phyloP scores from a whole-genome alignment of 2,329 filamentous ascomycete genomes.

The Calcarisporium arbuscula region DNA sequence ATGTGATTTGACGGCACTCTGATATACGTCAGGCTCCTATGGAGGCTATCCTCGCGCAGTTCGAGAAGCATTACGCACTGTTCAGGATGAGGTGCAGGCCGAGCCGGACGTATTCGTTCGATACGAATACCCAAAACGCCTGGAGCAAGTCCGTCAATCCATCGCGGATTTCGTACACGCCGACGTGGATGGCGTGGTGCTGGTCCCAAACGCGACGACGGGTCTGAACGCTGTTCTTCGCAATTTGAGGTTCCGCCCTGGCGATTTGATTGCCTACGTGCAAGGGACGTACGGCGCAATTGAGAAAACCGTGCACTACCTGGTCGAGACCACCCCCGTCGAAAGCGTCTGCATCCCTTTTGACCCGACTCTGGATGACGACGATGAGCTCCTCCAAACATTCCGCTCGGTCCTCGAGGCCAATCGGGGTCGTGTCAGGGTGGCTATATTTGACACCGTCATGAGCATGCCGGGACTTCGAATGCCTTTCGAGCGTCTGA shows the following conservation, averaged over 20 bases:
- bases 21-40: no score
- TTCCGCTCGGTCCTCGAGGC: slow-evolving; percentile 4
- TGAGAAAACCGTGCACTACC: slow-evolving; percentile 6
- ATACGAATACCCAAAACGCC: slow-evolving; percentile 2
- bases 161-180: no score
- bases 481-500: slow-evolving; percentile 4
- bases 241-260: slow-evolving; percentile 3
- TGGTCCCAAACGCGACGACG: no score
- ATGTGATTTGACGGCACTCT: no score
- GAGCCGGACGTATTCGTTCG: no score
- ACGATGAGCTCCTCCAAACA: slow-evolving; percentile 2
- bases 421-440: slow-evolving; percentile 1
- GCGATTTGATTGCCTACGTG: slow-evolving; percentile 4
- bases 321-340: slow-evolving; percentile 5
- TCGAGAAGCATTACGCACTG: no score
- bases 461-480: slow-evolving; percentile 6
- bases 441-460: slow-evolving; percentile 6
- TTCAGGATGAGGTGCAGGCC: no score
- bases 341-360: slow-evolving; percentile 3
- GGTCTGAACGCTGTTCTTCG: slow-evolving; percentile 6
- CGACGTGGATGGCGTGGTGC: no score
- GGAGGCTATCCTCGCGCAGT: no score
- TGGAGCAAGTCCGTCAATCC: slow-evolving; percentile 3
- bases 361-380: slow-evolving; percentile 3
- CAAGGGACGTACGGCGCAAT: slow-evolving; percentile 5